phyloP scores from a whole-genome alignment of 306 rosid genomes.

The Castanea crenata region DNA sequence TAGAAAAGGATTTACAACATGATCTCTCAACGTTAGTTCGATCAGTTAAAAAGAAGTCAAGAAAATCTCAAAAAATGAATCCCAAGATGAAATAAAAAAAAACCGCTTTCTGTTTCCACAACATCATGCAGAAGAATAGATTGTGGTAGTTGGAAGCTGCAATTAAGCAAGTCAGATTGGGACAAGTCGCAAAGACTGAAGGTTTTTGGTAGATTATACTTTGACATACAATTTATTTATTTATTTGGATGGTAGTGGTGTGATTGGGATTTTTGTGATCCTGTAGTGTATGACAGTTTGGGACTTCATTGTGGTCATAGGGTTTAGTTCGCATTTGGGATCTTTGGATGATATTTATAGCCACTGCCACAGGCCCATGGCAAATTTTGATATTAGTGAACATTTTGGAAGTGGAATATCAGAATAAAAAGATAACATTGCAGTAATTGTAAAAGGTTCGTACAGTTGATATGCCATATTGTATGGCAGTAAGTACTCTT shows the following conservation, averaged over 20 bases:
- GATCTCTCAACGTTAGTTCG: constrained; percentile 22
- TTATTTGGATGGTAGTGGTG: neutral
- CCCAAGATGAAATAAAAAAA: neutral
- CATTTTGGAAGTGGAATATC: too few species aligned
- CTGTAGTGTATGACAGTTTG: neutral
- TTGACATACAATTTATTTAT: neutral
- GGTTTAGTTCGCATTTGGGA: neutral
- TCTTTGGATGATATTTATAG: neutral
- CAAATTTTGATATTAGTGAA: too few species aligned
- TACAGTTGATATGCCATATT: too few species aligned
- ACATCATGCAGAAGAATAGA: neutral
- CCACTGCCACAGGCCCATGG: too few species aligned
- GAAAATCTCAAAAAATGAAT: constrained; percentile 6
- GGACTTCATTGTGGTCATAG: neutral
- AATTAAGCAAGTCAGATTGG: neutral
- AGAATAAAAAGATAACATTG: too few species aligned
- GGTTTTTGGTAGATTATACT: neutral
- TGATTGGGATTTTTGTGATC: neutral
- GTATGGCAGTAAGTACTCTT: too few species aligned
- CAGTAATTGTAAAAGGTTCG: too few species aligned
- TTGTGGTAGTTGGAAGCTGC: neutral
- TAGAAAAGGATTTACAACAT: constrained; percentile 17
- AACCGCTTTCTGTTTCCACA: neutral
- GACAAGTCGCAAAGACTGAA: neutral
- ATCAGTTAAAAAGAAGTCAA: constrained; percentile 26